Evolutionary conservation across 2,329 filamentous ascomycete genomes (phyloP).

Genomic region (Akanthomyces muscarius): DNA sequence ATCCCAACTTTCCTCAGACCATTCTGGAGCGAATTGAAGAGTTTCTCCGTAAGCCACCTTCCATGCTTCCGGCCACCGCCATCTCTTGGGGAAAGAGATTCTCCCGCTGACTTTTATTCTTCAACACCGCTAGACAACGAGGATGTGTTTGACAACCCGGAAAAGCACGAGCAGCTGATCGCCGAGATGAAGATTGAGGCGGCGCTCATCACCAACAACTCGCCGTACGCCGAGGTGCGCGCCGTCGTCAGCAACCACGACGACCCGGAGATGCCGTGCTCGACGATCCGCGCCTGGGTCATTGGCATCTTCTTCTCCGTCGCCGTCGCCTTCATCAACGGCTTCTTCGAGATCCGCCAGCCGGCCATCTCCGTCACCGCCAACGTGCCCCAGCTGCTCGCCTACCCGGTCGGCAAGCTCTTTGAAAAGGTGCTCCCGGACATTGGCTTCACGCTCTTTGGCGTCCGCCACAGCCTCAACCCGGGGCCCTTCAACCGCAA

Average conservation of each 20-base stretch:
- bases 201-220: constrained; percentile 29
- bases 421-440: constrained; percentile 42
- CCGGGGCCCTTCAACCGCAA: constrained; percentile 54
- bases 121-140: constrained; percentile 20
- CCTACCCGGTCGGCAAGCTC: constrained; percentile 28
- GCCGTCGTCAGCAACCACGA: constrained; percentile 38
- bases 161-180: constrained; percentile 33
- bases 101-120: too few species aligned
- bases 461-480: constrained; percentile 43
- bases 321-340: constrained; percentile 30
- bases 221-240: constrained; percentile 33
- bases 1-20: constrained; percentile 27
- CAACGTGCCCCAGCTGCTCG: constrained; percentile 35
- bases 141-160: constrained; percentile 34
- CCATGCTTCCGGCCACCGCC: too few species aligned
- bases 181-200: constrained; percentile 32
- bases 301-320: constrained; percentile 31
- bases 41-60: constrained; percentile 20
- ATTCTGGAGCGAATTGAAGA: constrained; percentile 25
- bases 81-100: too few species aligned
- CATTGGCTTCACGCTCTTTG: constrained; percentile 40
- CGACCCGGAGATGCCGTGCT: constrained; percentile 31
- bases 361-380: constrained; percentile 34
- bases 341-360: constrained; percentile 35
- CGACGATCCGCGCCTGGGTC: constrained; percentile 34